Conservation (phyloP, 2,329 filamentous ascomycete genomes). For the Ascochyta koolunga region DNA sequence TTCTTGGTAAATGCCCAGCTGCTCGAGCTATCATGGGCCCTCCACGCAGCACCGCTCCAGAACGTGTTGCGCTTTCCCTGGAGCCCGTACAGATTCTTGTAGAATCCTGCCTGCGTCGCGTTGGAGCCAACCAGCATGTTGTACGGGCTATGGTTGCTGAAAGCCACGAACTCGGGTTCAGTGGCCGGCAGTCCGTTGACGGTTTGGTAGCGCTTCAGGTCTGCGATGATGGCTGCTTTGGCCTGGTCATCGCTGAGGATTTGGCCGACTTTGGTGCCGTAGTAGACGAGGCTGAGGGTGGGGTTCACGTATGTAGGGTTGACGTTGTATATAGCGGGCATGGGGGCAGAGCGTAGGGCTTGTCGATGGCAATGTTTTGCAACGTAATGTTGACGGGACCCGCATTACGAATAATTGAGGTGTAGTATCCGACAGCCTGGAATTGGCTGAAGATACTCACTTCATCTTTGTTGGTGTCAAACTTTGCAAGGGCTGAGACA, state of each 20-base stretch:
- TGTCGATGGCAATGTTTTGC: slow-evolving; percentile 33
- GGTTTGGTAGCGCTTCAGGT: slow-evolving; percentile 18
- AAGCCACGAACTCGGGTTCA: slow-evolving; percentile 27
- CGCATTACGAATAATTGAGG: slow-evolving; percentile 47
- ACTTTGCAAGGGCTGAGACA: slow-evolving; percentile 40
- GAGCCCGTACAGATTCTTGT: slow-evolving; percentile 28
- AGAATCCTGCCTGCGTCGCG: slow-evolving; percentile 26
- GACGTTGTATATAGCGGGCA: background rate
- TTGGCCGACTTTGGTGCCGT: slow-evolving; percentile 22
- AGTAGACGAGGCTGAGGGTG: slow-evolving; percentile 20
- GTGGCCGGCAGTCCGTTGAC: slow-evolving; percentile 7
- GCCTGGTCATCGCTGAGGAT: slow-evolving; percentile 21
- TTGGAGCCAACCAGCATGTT: slow-evolving; percentile 19
- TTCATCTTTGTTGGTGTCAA: slow-evolving; percentile 49
- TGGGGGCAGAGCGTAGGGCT: slow-evolving; percentile 37
- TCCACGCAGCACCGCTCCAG: slow-evolving; percentile 28
- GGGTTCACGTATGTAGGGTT: background rate
- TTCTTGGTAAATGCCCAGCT: slow-evolving; percentile 43
- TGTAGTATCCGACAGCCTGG: slow-evolving; percentile 48
- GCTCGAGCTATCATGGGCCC: slow-evolving; percentile 23
- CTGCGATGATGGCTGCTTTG: slow-evolving; percentile 24
- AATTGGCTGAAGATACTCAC: slow-evolving; percentile 47
- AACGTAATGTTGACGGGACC: slow-evolving; percentile 37
- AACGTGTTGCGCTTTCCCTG: slow-evolving; percentile 30
- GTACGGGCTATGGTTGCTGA: slow-evolving; percentile 37